Evolutionary conservation across 257 asterid species (phyloP).

Genomic region (Thymus mandschuricus): DNA sequence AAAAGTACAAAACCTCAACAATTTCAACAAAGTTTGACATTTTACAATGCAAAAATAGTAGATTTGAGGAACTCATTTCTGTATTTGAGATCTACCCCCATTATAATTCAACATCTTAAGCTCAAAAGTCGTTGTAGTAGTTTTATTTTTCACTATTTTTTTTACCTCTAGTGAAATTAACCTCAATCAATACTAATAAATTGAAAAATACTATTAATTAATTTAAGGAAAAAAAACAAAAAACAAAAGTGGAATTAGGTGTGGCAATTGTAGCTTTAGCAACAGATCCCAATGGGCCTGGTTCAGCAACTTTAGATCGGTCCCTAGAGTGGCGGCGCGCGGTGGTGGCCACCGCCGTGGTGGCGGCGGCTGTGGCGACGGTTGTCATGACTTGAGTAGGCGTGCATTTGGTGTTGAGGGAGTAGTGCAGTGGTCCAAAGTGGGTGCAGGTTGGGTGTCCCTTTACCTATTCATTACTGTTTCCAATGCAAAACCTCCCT

Average conservation of each 20-base stretch:
- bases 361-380: not conserved
- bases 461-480: constrained; percentile 48
- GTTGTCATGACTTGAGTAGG: not conserved
- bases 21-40: constrained; percentile 23
- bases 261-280: not conserved
- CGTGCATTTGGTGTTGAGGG: constrained; percentile 16
- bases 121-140: constrained; percentile 36
- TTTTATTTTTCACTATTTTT: not conserved
- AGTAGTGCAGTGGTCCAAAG: constrained; percentile 32
- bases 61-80: constrained; percentile 16
- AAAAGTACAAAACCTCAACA: not conserved
- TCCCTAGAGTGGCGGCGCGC: not conserved
- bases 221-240: too few relatives aligned
- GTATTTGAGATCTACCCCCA: constrained; percentile 22
- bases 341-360: not conserved
- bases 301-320: not conserved
- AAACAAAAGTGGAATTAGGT: not conserved
- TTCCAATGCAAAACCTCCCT: constrained; percentile 38
- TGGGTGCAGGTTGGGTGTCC: constrained; percentile 49
- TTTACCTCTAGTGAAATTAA: not conserved
- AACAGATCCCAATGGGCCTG: constrained; percentile 20
- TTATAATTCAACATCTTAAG: constrained; percentile 30
- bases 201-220: too few relatives aligned
- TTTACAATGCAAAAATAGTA: not conserved
- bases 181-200: too few relatives aligned